Evolutionary conservation across 2,329 filamentous ascomycete species (phyloP).

Genomic region (Dactylellina parvicollis): DNA sequence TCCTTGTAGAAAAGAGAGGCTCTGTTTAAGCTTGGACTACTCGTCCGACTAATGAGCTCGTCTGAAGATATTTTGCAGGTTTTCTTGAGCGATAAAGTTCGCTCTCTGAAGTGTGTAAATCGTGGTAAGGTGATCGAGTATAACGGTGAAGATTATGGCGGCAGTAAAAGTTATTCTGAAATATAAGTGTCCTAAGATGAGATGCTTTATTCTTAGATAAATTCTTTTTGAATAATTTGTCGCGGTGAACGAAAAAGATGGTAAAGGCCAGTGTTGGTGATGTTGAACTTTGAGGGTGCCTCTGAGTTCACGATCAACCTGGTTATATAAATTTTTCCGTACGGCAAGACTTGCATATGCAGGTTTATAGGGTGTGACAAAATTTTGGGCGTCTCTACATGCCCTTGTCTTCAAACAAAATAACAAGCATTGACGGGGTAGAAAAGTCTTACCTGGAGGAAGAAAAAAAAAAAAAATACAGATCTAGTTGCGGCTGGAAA

Average conservation of each 20-base stretch:
- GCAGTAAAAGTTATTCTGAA: neutral
- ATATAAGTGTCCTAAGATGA: conserved; percentile 9
- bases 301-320: conserved; percentile 12
- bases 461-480: too few relatives aligned
- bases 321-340: conserved; percentile 48
- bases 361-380: conserved; percentile 29
- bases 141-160: neutral
- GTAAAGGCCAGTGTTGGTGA: conserved; percentile 19
- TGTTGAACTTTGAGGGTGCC: conserved; percentile 32
- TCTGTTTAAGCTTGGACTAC: conserved; percentile 14
- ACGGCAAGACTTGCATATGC: conserved; percentile 47
- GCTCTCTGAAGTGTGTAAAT: conserved; percentile 16
- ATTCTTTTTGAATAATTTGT: conserved; percentile 2
- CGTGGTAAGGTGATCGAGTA: neutral
- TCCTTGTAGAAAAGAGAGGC: conserved; percentile 8
- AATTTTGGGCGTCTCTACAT: conserved; percentile 2
- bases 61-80: conserved; percentile 23
- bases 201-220: conserved; percentile 15
- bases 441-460: conserved; percentile 44
- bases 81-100: conserved; percentile 21
- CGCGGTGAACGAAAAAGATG: conserved; percentile 8
- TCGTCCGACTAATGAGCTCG: neutral
- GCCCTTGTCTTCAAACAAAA: conserved; percentile 4
- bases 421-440: conserved; percentile 21
- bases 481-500: conserved; percentile 15